phyloP scores from a whole-genome alignment of 805 yeast genomes.

The Pichia eremophila region DNA sequence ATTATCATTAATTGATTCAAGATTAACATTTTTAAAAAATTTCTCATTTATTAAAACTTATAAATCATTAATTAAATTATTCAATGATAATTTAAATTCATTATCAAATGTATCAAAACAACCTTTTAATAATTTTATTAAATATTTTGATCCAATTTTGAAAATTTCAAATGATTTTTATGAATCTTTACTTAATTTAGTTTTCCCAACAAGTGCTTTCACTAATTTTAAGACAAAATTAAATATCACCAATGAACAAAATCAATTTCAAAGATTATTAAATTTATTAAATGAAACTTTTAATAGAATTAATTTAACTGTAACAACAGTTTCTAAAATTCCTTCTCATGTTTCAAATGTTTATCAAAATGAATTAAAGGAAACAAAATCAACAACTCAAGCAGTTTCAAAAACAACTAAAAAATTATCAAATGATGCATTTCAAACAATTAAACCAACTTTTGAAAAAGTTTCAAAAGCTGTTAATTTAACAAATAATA shows the following conservation, averaged over 20 bases:
- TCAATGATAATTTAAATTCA: neutral
- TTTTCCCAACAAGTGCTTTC: slow-evolving; percentile 16
- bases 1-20: slow-evolving; percentile 22
- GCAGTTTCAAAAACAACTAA: slow-evolving; percentile 31
- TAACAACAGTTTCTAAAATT: slow-evolving; percentile 18
- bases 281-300: slow-evolving; percentile 19
- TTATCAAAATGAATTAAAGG: slow-evolving; percentile 23
- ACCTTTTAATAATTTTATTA: neutral
- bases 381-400: slow-evolving; percentile 21
- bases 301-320: slow-evolving; percentile 21
- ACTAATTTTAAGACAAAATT: neutral
- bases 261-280: slow-evolving; percentile 22
- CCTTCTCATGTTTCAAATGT: slow-evolving; percentile 26
- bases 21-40: slow-evolving; percentile 22
- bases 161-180: slow-evolving; percentile 23
- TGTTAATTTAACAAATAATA: slow-evolving; percentile 11
- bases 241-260: slow-evolving; percentile 6
- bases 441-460: slow-evolving; percentile 24
- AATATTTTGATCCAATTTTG: slow-evolving; percentile 19
- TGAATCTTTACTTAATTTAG: slow-evolving; percentile 19
- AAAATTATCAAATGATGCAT: slow-evolving; percentile 29
- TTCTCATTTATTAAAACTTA: slow-evolving; percentile 9
- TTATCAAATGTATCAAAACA: neutral
- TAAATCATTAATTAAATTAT: neutral
- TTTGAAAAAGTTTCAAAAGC: slow-evolving; percentile 21